These are phyloP conservation scores for Glycine latifolia DNA, from an alignment of 306 rosid genomes.

Conservation along the genomic window DNA sequence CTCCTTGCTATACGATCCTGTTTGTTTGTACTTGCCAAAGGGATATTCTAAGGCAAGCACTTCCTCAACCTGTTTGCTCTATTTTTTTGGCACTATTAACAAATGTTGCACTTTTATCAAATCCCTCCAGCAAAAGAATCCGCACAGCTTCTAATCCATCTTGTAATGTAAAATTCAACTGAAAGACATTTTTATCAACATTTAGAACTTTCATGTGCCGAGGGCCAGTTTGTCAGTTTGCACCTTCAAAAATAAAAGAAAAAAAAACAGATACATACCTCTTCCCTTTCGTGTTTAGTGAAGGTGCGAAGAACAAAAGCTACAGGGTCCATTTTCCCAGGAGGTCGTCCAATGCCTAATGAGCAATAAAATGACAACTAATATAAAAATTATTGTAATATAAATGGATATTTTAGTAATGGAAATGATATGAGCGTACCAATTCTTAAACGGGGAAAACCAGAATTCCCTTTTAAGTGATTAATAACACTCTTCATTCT, in stretches of 20 bases:
- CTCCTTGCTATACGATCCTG: slow-evolving; percentile 25
- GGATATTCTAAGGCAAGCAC: slow-evolving; percentile 21
- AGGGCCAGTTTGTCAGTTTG: slow-evolving; percentile 14
- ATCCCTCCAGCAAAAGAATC: slow-evolving; percentile 84
- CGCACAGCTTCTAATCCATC: slow-evolving; percentile 75
- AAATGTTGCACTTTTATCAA: slow-evolving; percentile 71
- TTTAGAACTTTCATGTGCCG: slow-evolving; percentile 35
- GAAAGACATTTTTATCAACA: slow-evolving; percentile 49
- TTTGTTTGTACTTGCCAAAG: slow-evolving; percentile 41
- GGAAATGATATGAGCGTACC: slow-evolving; percentile 55
- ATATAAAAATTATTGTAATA: slow-evolving; percentile 6
- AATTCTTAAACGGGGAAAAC: slow-evolving; percentile 83
- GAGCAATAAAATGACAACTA: slow-evolving; percentile 32
- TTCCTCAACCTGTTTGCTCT: slow-evolving; percentile 50
- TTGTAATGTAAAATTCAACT: slow-evolving; percentile 83
- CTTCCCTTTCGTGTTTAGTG: slow-evolving; percentile 78
- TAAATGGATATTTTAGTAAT: slow-evolving; percentile 24
- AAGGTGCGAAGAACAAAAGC: slow-evolving; percentile 85
- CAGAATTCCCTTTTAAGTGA: slow-evolving; percentile 81
- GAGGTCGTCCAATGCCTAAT: slow-evolving; percentile 63
- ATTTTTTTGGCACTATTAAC: slow-evolving; percentile 57
- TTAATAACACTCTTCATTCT: slow-evolving; percentile 89
- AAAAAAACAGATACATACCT: slow-evolving; percentile 54
- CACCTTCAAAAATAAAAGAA: background rate
- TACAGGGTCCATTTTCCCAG: slow-evolving; percentile 72